These are phyloP conservation scores for Keithomyces neogunnii DNA, from an alignment of 2,329 filamentous ascomycete species.

Conservation along the genomic window DNA sequence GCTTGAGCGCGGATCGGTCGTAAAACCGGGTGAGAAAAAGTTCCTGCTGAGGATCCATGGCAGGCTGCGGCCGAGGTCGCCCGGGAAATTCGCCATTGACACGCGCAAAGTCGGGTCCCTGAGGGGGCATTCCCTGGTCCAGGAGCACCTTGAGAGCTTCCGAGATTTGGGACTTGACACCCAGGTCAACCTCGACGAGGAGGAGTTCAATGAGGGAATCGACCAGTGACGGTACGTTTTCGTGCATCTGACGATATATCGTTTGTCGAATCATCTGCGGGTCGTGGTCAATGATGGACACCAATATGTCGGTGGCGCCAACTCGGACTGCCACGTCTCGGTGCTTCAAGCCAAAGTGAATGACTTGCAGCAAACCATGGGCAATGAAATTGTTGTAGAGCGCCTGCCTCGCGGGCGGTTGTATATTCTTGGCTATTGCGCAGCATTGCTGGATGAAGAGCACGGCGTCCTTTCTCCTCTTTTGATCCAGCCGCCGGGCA, in stretches of 20 bases:
- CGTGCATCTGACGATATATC: conserved; percentile 84
- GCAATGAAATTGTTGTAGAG: conserved; percentile 86
- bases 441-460: conserved; percentile 96
- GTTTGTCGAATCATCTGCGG: conserved; percentile 88
- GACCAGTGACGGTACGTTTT: conserved; percentile 77
- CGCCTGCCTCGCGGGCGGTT: conserved; percentile 69
- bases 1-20: conserved; percentile 71
- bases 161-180: conserved; percentile 90
- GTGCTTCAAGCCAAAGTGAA: conserved; percentile 85
- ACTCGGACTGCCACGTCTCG: conserved; percentile 77
- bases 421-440: conserved; percentile 86
- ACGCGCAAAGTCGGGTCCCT: conserved; percentile 49
- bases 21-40: conserved; percentile 84
- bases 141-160: conserved; percentile 92
- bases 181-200: conserved; percentile 82
- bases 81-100: conserved; percentile 60
- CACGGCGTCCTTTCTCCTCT: conserved; percentile 86
- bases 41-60: conserved; percentile 66
- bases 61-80: conserved; percentile 47
- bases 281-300: conserved; percentile 93
- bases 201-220: conserved; percentile 90
- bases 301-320: conserved; percentile 86
- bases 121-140: conserved; percentile 52
- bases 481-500: conserved; percentile 51
- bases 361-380: conserved; percentile 79